phyloP scores from a whole-genome alignment of 192 early-diverging fungal genomes.

The Umbelopsis vinacea region DNA sequence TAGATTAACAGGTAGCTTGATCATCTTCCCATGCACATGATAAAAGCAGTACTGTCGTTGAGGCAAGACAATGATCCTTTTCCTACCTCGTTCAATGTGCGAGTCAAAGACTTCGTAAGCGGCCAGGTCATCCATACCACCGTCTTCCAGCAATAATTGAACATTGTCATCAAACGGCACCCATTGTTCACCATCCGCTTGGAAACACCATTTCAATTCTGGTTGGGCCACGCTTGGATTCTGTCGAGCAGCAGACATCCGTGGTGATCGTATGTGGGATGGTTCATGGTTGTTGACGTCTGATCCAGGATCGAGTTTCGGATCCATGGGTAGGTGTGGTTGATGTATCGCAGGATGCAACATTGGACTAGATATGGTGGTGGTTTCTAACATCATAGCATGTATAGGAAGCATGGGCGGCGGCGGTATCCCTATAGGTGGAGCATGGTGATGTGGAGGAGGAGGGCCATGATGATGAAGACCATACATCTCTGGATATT shows the following conservation, averaged over 20 bases:
- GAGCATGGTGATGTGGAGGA: background rate
- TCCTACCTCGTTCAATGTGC: constrained; percentile 1
- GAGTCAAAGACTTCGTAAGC: constrained; percentile 13
- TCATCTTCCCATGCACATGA: background rate
- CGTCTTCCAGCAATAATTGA: background rate
- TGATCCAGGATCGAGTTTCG: background rate
- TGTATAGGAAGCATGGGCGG: constrained; percentile 1
- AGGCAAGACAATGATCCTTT: background rate
- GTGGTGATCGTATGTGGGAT: background rate
- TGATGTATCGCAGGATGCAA: background rate
- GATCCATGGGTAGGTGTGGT: background rate
- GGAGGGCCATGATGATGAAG: background rate
- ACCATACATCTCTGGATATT: background rate
- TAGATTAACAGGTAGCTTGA: background rate
- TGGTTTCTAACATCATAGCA: constrained; percentile 13
- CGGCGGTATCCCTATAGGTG: background rate
- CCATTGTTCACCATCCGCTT: constrained; percentile 4
- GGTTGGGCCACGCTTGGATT: background rate
- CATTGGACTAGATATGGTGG: background rate
- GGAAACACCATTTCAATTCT: constrained; percentile 13
- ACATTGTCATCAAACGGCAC: background rate
- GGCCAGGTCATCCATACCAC: background rate
- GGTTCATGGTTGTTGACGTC: background rate
- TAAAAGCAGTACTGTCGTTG: constrained; percentile 12
- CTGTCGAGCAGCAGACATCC: background rate